Evolutionary conservation across 495 filamentous ascomycete species (phyloP).

Genomic region (Xanthoparmelia taractica): DNA sequence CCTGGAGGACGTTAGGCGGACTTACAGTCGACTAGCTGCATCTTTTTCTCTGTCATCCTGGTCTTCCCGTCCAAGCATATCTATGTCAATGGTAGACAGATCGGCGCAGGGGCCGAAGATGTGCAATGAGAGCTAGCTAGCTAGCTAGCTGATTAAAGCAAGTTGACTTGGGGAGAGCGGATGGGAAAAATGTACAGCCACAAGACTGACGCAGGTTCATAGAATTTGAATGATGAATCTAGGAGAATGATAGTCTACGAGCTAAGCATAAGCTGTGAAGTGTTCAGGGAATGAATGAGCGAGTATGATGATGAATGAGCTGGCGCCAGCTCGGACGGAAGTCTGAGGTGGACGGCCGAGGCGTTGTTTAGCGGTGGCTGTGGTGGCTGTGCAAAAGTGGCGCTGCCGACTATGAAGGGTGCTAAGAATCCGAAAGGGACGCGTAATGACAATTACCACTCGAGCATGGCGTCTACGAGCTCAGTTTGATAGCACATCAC

Average conservation of each 20-base stretch:
- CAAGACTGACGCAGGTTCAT: not conserved
- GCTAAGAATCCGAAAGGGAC: not conserved
- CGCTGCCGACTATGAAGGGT: not conserved
- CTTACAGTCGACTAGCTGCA: slow-evolving; percentile 84
- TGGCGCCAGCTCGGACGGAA: not conserved
- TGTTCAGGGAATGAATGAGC: not conserved
- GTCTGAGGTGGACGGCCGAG: not conserved
- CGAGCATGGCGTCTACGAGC: not conserved
- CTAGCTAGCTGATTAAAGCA: not conserved
- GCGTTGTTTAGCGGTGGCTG: not conserved
- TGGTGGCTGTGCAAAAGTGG: slow-evolving; percentile 1
- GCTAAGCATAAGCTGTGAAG: not conserved
- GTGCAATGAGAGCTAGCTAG: not conserved
- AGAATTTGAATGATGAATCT: not conserved
- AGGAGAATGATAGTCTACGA: not conserved
- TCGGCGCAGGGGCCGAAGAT: slow-evolving; percentile 7
- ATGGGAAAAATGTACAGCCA: slow-evolving; percentile 8
- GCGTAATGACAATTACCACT: not conserved
- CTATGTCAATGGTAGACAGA: slow-evolving; percentile 25
- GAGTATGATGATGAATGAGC: not conserved
- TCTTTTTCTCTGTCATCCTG: slow-evolving; percentile 71
- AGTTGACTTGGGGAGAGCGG: not conserved
- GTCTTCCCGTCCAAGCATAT: slow-evolving; percentile 39
- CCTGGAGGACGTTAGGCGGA: slow-evolving; percentile 15
- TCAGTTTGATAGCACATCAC: not conserved